Evolutionary conservation across 2,329 filamentous ascomycete species (phyloP).

Genomic region (Aspergillus neotritici): DNA sequence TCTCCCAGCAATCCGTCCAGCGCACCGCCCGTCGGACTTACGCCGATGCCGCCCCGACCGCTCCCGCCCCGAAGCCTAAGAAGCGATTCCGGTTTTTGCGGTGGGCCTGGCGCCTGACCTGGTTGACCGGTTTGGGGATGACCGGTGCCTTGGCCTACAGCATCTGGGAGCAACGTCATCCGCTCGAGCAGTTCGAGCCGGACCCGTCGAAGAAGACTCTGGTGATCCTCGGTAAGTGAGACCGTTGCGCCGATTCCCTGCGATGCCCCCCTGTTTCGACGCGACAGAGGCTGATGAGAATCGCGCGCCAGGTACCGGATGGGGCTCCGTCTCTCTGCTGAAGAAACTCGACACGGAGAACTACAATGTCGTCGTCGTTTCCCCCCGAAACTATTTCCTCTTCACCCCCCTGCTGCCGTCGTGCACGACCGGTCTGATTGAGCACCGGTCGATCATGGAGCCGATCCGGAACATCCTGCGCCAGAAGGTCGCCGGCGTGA

Average conservation of each 20-base stretch:
- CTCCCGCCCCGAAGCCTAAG: constrained; percentile 38
- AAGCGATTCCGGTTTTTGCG: constrained; percentile 64
- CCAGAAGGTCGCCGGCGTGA: constrained; percentile 87
- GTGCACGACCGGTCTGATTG: constrained; percentile 93
- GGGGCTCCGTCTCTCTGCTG: constrained; percentile 90
- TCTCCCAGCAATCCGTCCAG: constrained; percentile 23
- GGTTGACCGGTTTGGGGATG: constrained; percentile 65
- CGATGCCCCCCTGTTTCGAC: background rate
- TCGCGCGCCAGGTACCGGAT: constrained; percentile 69
- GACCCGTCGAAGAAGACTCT: constrained; percentile 94
- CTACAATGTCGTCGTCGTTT: constrained; percentile 98
- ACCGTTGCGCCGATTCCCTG: constrained; percentile 1
- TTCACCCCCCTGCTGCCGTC: constrained; percentile 97
- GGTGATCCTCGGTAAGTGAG: constrained; percentile 74
- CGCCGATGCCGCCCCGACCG: constrained; percentile 46
- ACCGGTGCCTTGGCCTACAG: constrained; percentile 69
- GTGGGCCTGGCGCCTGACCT: constrained; percentile 78
- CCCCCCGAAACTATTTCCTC: constrained; percentile 98
- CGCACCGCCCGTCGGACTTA: constrained; percentile 44
- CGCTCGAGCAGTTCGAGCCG: constrained; percentile 68
- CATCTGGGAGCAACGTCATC: constrained; percentile 78
- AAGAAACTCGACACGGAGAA: constrained; percentile 99
- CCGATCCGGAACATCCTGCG: constrained; percentile 92
- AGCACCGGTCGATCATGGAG: constrained; percentile 99
- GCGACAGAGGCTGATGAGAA: too few species aligned